These are phyloP conservation scores for Erodium texanum DNA, from an alignment of 441 rosid species.

Conservation along the genomic window DNA sequence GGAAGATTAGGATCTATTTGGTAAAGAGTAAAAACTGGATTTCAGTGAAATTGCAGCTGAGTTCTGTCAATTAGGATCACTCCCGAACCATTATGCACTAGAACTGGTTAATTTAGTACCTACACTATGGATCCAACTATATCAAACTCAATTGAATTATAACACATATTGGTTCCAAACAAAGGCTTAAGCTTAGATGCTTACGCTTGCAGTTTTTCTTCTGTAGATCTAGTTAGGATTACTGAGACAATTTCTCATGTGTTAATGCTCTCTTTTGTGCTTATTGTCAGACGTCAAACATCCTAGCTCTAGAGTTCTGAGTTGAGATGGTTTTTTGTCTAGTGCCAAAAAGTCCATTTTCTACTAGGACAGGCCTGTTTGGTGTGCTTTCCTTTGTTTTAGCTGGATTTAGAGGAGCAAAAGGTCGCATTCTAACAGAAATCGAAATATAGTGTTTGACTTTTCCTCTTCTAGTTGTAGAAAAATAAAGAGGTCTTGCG, in stretches of 20 bases:
- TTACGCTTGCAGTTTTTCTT: not conserved
- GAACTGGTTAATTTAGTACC: not conserved
- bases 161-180: not conserved
- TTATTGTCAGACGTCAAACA: not conserved
- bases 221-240: not conserved
- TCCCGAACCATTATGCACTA: not conserved
- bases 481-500: not conserved
- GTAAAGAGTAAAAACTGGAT: not conserved
- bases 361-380: not conserved
- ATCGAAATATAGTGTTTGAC: not conserved
- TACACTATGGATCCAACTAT: not conserved
- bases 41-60: not conserved
- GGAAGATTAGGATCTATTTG: not conserved
- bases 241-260: not conserved
- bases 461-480: not conserved
- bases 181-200: not conserved
- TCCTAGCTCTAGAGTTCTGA: not conserved
- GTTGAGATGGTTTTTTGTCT: not conserved
- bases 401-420: not conserved
- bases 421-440: not conserved
- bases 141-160: not conserved
- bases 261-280: not conserved
- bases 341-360: not conserved
- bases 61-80: not conserved
- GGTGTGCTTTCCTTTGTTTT: not conserved